Base-by-base conservation (phyloP, 345 rosid species). In the Linum lewisii region DNA sequence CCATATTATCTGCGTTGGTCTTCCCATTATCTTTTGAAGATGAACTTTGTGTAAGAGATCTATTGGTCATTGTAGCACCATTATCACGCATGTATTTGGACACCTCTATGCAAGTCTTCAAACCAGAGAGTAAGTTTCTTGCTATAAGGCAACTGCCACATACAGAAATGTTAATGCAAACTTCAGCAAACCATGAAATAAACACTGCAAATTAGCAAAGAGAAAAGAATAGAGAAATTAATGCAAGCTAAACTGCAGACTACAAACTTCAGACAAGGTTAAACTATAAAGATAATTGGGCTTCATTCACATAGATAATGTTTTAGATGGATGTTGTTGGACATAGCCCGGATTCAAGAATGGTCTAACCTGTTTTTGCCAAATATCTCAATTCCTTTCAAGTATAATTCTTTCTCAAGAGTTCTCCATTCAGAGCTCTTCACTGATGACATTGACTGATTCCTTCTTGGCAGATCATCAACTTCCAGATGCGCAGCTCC, bases 371-470 rank as follows among this genome's bases (percentile, higher is more conserved):
- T 93, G 81, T 89, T 93, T 84, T 87, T 85, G 51, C 99, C 99
- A 78, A 82, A 93, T 61, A 93, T 93, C 77, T 93, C 97, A 57
- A 93, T 77, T 73, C 99, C 99, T 77, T 93, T 93, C 68, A 70
- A 69, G 75, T 85, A 93, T 57, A 93, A 72, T 72, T 93, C 97
- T 77, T 79, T 93, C 78, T 93, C 97, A 57, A 89, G 80, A 54
- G 94, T 90, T 66, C 77, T 85, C 99, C 99, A 93, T 60, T 75
- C 81, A 47, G 84, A 63, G 51, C 47, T 63, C 64, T 60, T 49
- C 59, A 23, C 54, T 51, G 24, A 37, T 21, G 61, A 58, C 21
- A 74, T 71, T 60, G 71, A 68, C 54, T 25, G 79, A 73, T 58
- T 77, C 26, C 79, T 75, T 57, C n/a, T n/a, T n/a, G 81, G 74